Conservation (phyloP, 371 early-diverging fungal species). For the Dentiscutata heterogama region DNA sequence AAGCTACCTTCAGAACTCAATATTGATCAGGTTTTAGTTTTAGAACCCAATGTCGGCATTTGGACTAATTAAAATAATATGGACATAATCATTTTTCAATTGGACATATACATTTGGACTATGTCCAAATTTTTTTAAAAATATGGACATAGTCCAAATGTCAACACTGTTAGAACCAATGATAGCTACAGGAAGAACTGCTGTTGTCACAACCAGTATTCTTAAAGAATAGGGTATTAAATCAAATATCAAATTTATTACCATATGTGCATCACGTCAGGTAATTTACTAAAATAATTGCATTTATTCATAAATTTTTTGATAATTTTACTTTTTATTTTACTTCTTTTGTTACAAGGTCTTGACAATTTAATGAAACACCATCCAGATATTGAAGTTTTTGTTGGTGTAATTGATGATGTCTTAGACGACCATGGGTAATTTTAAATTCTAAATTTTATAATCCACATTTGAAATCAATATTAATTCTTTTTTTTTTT, state of each 20-base stretch:
- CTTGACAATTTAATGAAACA: slow-evolving; percentile 64
- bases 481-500: no score
- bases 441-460: slow-evolving; percentile 15
- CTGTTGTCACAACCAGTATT: slow-evolving; percentile 83
- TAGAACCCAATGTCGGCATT: no score
- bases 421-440: slow-evolving; percentile 70
- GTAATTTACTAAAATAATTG: slow-evolving; percentile 23
- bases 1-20: slow-evolving; percentile 79
- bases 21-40: slow-evolving; percentile 76
- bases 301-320: slow-evolving; percentile 7
- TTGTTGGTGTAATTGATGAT: slow-evolving; percentile 79
- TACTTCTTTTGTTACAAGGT: slow-evolving; percentile 56
- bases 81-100: no score
- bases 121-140: no score
- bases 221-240: slow-evolving; percentile 85
- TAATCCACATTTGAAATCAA: no score
- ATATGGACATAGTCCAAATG: no score
- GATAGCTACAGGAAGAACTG: slow-evolving; percentile 89
- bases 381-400: slow-evolving; percentile 82
- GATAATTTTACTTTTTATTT: no score
- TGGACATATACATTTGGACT: no score
- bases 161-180: no score
- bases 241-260: slow-evolving; percentile 75
- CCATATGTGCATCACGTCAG: slow-evolving; percentile 64
- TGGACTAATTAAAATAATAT: no score